Conservation (phyloP, 2,329 filamentous ascomycete genomes). For the Corynespora cassiicola region DNA sequence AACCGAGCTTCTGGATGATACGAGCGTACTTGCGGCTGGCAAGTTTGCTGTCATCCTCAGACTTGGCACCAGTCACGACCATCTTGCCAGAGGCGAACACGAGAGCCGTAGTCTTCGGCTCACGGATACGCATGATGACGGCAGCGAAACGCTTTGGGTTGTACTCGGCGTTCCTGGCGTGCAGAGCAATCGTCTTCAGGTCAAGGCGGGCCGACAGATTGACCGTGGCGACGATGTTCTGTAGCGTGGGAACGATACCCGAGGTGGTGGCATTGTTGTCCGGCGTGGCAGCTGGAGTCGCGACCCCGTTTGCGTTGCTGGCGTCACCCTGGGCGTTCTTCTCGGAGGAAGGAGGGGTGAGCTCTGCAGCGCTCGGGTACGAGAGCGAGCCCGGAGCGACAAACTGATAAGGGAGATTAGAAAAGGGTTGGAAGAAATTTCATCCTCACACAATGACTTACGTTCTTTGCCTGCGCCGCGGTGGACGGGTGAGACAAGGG, state of each 20-base stretch:
- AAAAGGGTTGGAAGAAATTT: conserved; percentile 13
- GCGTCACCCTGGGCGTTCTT: conserved; percentile 65
- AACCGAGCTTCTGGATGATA: conserved; percentile 99
- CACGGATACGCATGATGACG: conserved; percentile 99
- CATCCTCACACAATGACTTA: conserved; percentile 36
- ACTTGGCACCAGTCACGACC: conserved; percentile 98
- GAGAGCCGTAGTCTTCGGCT: conserved; percentile 96
- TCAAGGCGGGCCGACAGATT: conserved; percentile 99
- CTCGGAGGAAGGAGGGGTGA: conserved; percentile 80
- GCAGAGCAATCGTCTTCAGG: conserved; percentile 97
- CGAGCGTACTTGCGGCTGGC: conserved; percentile 97
- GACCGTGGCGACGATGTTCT: conserved; percentile 97
- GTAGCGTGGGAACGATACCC: conserved; percentile 65
- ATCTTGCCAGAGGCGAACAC: conserved; percentile 99
- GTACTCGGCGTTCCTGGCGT: conserved; percentile 98
- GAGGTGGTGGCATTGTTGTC: conserved; percentile 71
- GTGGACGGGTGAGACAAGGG: conserved; percentile 91
- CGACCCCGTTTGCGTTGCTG: conserved; percentile 70
- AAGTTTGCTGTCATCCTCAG: conserved; percentile 96
- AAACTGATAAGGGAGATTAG: conserved; percentile 53
- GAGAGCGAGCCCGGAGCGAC: conserved; percentile 91
- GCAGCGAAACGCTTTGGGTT: conserved; percentile 99
- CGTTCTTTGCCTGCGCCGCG: conserved; percentile 88
- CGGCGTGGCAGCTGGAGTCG: conserved; percentile 91
- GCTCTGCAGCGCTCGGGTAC: conserved; percentile 81